Conservation (phyloP, 31 red algal genomes). For the Endocladia muricata region DNA sequence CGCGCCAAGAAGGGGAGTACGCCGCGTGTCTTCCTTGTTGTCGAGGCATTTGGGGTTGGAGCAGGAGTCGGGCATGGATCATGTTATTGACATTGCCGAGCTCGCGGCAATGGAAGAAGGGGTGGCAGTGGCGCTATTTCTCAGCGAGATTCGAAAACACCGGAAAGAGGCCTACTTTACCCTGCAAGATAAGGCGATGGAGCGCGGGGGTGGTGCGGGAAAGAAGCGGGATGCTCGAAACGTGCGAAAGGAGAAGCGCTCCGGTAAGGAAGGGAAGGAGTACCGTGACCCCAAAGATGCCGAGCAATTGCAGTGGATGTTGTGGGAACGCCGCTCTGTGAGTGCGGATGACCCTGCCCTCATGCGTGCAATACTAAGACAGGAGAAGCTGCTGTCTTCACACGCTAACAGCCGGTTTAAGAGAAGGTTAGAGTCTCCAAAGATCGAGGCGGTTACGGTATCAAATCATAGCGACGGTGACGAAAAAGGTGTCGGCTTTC, state of each 20-base stretch:
- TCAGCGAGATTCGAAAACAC: conserved; percentile 9
- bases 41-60: conserved; percentile 13
- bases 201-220: background rate
- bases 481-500: too few relatives aligned
- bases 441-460: background rate
- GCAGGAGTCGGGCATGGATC: background rate
- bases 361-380: conserved; percentile 9
- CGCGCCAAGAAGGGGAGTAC: background rate
- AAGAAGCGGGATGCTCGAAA: conserved; percentile 6
- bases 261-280: background rate
- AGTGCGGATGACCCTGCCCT: conserved; percentile 20
- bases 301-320: background rate
- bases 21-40: conserved; percentile 16
- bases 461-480: background rate
- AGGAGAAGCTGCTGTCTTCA: background rate
- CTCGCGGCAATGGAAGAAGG: conserved; percentile 44
- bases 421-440: background rate
- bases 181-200: conserved; percentile 15
- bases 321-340: conserved; percentile 16
- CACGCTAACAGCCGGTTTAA: background rate
- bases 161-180: conserved; percentile 8
- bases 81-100: conserved; percentile 13
- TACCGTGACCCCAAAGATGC: background rate
- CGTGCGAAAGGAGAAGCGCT: background rate
- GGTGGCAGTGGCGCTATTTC: conserved; percentile 34